phyloP scores from a whole-genome alignment of 2,329 filamentous ascomycete genomes.

The Raffaelea albimanens region DNA sequence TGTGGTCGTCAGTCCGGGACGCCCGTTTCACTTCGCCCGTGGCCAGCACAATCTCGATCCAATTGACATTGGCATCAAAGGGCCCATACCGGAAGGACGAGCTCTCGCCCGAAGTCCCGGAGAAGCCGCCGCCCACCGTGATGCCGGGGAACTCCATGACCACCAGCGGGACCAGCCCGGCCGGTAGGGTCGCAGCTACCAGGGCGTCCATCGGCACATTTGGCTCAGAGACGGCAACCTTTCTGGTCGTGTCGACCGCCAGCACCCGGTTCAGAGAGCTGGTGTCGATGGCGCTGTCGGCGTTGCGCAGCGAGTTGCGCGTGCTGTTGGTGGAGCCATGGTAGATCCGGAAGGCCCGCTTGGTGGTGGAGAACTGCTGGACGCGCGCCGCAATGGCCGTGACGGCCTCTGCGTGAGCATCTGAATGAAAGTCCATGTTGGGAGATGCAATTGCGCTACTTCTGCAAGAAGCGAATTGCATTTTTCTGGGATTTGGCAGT shows the following conservation, averaged over 20 bases:
- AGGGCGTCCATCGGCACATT: conserved; percentile 61
- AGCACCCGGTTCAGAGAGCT: conserved; percentile 55
- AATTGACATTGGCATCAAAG: conserved; percentile 54
- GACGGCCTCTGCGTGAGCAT: conserved; percentile 21
- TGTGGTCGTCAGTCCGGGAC: conserved; percentile 27
- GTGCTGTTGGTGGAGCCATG: conserved; percentile 74
- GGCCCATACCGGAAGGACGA: conserved; percentile 57
- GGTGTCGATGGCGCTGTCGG: conserved; percentile 55
- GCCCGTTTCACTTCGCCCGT: conserved; percentile 44
- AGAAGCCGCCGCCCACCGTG: conserved; percentile 57
- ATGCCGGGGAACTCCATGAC: conserved; percentile 67
- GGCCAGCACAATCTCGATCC: conserved; percentile 53
- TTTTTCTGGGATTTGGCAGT: no score
- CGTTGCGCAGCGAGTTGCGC: conserved; percentile 40
- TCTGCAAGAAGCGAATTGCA: no score
- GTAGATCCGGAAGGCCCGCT: conserved; percentile 59
- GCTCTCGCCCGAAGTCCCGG: conserved; percentile 58
- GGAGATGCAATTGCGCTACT: no score
- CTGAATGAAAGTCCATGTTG: no score
- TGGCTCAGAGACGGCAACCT: conserved; percentile 54
- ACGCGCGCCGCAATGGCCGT: conserved; percentile 31
- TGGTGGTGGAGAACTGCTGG: conserved; percentile 29
- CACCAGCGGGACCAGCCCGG: conserved; percentile 51
- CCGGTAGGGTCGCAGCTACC: conserved; percentile 43
- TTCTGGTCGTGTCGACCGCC: conserved; percentile 39